A percentile compares a stretch with the other conserved stretches of the same genome.
Conservation (phyloP, 805 yeast genomes). For the Priceomyces carsonii region DNA sequence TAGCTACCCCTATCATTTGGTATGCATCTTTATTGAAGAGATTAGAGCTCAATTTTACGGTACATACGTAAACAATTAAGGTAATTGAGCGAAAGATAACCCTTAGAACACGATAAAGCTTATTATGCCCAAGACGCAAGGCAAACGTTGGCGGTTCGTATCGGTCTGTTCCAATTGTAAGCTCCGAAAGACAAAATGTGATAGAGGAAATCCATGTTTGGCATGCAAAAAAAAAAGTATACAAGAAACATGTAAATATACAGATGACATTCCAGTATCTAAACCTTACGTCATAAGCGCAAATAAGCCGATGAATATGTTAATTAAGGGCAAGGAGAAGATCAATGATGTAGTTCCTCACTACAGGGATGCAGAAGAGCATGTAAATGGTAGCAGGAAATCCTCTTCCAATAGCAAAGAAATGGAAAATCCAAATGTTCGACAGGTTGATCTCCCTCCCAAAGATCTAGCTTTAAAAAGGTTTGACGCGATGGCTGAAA, state of each 20-base stretch:
- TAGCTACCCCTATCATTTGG: no score
- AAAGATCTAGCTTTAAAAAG: background rate
- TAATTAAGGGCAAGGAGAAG: background rate
- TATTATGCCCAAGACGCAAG: no score
- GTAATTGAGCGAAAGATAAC: no score
- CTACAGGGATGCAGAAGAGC: background rate
- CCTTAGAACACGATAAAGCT: no score
- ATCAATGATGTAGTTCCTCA: background rate
- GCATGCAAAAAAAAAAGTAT: conserved; percentile 30
- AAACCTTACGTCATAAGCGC: background rate
- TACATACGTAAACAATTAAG: no score
- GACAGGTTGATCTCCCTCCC: background rate
- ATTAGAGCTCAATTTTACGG: no score
- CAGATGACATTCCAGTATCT: background rate
- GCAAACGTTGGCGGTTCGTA: background rate
- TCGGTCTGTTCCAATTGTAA: conserved; percentile 37
- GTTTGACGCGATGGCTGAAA: background rate
- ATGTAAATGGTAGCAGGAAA: background rate
- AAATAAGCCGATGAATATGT: background rate
- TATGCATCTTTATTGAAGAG: no score
- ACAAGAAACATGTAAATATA: conserved; percentile 6
- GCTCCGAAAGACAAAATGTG: conserved; percentile 33
- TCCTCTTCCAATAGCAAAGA: background rate
- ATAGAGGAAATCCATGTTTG: conserved; percentile 35
- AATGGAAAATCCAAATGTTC: background rate